Conservation (phyloP, 2,329 filamentous ascomycete genomes). For the Xylaria hypoxylon region DNA sequence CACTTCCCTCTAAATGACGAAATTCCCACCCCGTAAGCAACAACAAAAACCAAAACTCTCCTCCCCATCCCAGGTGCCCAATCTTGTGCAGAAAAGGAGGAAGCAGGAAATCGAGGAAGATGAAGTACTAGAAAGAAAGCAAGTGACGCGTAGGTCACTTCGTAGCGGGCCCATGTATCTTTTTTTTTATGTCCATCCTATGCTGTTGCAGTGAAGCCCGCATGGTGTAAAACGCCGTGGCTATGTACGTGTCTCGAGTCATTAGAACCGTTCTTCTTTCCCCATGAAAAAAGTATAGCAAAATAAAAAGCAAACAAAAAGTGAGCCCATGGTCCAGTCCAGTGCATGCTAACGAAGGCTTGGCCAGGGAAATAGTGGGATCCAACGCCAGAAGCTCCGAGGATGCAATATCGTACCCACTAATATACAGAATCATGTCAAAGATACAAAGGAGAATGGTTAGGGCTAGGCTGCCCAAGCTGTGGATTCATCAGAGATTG, state of each 20-base stretch:
- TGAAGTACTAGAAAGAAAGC: constrained; percentile 16
- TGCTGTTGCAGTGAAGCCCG: constrained; percentile 43
- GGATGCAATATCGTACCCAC: constrained; percentile 53
- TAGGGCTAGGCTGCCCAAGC: constrained; percentile 45
- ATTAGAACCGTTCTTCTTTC: constrained; percentile 29
- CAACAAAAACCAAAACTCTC: constrained; percentile 10
- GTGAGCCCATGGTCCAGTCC: constrained; percentile 23
- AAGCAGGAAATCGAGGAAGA: neutral
- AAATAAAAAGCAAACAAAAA: constrained; percentile 31
- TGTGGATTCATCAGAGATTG: constrained; percentile 43
- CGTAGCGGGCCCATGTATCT: constrained; percentile 38
- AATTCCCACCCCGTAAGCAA: constrained; percentile 12
- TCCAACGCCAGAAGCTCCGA: constrained; percentile 51
- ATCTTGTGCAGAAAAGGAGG: constrained; percentile 8
- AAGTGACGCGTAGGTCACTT: constrained; percentile 21
- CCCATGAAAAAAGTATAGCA: constrained; percentile 31
- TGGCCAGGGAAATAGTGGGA: constrained; percentile 31
- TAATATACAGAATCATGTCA: constrained; percentile 53
- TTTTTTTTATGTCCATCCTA: constrained; percentile 46
- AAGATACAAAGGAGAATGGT: constrained; percentile 46
- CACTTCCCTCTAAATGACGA: constrained; percentile 36
- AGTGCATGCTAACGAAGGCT: constrained; percentile 3
- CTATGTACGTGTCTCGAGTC: constrained; percentile 40
- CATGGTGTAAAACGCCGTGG: constrained; percentile 39
- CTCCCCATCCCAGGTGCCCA: constrained; percentile 1